Evolutionary conservation across 2,329 filamentous ascomycete species (phyloP).

Genomic region (Microsporum canis): DNA sequence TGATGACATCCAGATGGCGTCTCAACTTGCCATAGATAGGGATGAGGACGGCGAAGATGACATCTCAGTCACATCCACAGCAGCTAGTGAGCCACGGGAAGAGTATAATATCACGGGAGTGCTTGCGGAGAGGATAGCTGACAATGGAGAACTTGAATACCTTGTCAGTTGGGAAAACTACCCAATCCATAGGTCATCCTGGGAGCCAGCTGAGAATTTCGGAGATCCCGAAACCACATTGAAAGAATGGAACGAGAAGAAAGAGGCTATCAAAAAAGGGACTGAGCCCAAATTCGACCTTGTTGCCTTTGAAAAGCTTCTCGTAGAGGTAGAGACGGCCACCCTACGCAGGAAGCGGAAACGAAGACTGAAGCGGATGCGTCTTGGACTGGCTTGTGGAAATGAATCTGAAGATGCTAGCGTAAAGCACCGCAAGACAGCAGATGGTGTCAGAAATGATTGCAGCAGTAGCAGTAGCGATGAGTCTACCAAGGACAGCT

Average conservation of each 20-base stretch:
- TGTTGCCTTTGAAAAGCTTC: conserved; percentile 20
- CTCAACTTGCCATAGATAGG: not conserved
- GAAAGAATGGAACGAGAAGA: conserved; percentile 30
- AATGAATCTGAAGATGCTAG: not conserved
- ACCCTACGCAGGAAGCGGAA: conserved; percentile 19
- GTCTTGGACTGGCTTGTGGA: conserved; percentile 13
- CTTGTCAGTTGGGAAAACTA: conserved; percentile 57
- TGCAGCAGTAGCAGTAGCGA: not conserved
- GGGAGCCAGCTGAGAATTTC: conserved; percentile 40
- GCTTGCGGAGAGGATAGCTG: conserved; percentile 34
- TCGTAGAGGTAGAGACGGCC: conserved; percentile 16
- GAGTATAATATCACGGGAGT: conserved; percentile 48
- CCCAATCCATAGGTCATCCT: conserved; percentile 44
- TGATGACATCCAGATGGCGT: not conserved
- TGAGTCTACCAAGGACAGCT: not conserved
- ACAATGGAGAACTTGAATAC: conserved; percentile 35
- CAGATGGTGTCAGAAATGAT: not conserved
- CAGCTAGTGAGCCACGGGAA: conserved; percentile 30
- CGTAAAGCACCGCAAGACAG: not conserved
- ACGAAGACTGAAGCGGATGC: conserved; percentile 22
- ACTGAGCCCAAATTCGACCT: conserved; percentile 25
- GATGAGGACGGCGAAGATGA: conserved; percentile 36
- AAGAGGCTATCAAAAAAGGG: conserved; percentile 23
- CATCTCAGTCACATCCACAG: conserved; percentile 49
- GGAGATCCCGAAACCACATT: conserved; percentile 26